Evolutionary conservation across 768 basidiomycete species (phyloP).

Genomic region (Terana coerulea): DNA sequence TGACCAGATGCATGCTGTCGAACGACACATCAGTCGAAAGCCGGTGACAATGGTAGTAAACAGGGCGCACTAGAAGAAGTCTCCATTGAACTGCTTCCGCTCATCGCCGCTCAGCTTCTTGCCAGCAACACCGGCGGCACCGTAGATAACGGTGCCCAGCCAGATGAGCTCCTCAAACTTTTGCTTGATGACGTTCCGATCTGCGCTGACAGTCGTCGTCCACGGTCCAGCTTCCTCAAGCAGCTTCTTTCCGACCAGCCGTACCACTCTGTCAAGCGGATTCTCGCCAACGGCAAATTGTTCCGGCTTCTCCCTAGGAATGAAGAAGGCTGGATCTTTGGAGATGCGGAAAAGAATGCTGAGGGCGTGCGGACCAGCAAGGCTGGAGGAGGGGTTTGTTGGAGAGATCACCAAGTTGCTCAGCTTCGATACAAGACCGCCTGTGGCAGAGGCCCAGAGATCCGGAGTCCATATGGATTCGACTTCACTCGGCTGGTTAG

Average conservation of each 20-base stretch:
- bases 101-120: slow-evolving; percentile 21
- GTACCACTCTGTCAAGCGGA: slow-evolving; percentile 13
- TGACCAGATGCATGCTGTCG: slow-evolving; percentile 60
- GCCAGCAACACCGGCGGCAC: slow-evolving; percentile 51
- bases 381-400: neutral
- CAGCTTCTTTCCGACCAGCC: slow-evolving; percentile 13
- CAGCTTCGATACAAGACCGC: neutral
- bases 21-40: neutral
- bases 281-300: neutral
- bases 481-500: slow-evolving; percentile 40
- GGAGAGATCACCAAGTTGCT: slow-evolving; percentile 5
- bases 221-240: slow-evolving; percentile 18
- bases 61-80: slow-evolving; percentile 62
- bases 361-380: slow-evolving; percentile 38
- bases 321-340: slow-evolving; percentile 36
- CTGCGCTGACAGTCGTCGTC: slow-evolving; percentile 16
- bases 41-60: no score
- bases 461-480: slow-evolving; percentile 30
- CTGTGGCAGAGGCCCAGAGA: slow-evolving; percentile 16
- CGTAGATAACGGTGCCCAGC: slow-evolving; percentile 52
- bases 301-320: slow-evolving; percentile 7
- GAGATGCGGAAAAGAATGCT: slow-evolving; percentile 52
- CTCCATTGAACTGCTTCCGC: slow-evolving; percentile 40
- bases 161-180: slow-evolving; percentile 66
- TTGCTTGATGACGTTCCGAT: slow-evolving; percentile 33